Base-by-base conservation (phyloP, 192 early-diverging fungal species). In the Phlyctochytrium planicorne region DNA sequence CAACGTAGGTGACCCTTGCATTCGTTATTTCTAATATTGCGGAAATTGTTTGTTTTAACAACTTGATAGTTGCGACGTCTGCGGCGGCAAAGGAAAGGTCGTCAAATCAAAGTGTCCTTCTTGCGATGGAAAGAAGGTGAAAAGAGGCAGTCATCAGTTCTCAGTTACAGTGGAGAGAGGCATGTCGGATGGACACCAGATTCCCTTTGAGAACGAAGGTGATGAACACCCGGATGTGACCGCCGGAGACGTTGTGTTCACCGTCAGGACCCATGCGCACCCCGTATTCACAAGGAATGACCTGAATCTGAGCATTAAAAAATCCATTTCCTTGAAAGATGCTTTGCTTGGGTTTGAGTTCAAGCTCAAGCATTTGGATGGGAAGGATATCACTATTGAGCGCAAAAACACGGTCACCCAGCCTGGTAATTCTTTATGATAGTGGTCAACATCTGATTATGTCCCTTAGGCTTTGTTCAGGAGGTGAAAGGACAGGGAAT, bases 221-320 rank as follows among this genome's bases (percentile, higher is more conserved):
- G 95, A 99, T 77, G 90, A 97, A 78, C 82, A 83, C 25, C 97
- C 97, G 12, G 97, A 98, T 64, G 77, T 84, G 16, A 82, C 90
- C 47, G 87, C 96, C 12, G 97, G 97, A 3, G 88, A 96, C 32
- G 80, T 97, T 17, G 75, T 93, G 33, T 96, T 99, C 78, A 83
- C 75, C 6, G 34, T 98, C 27, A 70, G 70, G 20, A 87, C 90
- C 52, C 66, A 78, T 53, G 85, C 90, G 6, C 91, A 99, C 68
- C 64, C 78, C 24, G 71, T 77, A 20, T 98, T 94, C 67, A 82
- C 84, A 52, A 83, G 95, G 53, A 77, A 87, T 29, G 94, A 91
- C 52, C 76, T 90, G 60, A 74, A 92, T 74, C 80, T 95, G 65
- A 88, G 91, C 59, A 84, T 88, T 52, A 88, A 92, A 65, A 81